Evolutionary conservation across 768 basidiomycete species (phyloP).

Genomic region (Albatrellus ellisii): DNA sequence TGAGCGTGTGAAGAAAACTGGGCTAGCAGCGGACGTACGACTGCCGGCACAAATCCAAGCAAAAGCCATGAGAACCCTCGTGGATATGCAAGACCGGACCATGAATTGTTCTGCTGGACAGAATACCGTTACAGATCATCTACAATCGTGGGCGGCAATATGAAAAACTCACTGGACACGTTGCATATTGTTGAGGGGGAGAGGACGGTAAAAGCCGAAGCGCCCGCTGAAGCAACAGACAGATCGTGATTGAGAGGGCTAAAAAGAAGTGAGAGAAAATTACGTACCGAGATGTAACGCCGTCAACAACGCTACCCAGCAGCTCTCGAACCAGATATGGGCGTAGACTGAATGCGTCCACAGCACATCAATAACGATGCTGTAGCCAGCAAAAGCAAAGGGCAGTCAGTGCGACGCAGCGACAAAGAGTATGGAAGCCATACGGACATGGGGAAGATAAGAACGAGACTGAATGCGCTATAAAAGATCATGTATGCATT

Average conservation of each 20-base stretch:
- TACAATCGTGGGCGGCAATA: not conserved
- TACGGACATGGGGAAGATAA: conserved; percentile 8
- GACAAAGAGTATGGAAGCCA: not conserved
- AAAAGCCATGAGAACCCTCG: conserved; percentile 6
- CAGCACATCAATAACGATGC: conserved; percentile 8
- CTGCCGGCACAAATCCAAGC: conserved; percentile 12
- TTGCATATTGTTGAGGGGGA: conserved; percentile 9
- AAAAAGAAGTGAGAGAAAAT: not conserved
- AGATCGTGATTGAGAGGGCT: not conserved
- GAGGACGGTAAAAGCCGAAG: conserved; percentile 4
- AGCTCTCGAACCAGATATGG: conserved; percentile 11
- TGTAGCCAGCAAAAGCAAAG: not conserved
- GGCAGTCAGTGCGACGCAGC: not conserved
- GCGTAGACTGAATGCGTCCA: conserved; percentile 1
- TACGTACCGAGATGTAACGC: conserved; percentile 9
- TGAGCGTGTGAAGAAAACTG: not conserved
- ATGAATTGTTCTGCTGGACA: conserved; percentile 3
- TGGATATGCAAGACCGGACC: conserved; percentile 7
- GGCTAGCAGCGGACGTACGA: conserved; percentile 3
- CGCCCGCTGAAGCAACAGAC: conserved; percentile 4
- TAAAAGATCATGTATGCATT: conserved; percentile 12
- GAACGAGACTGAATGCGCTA: conserved; percentile 11
- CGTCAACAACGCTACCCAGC: conserved; percentile 9
- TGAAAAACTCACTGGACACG: conserved; percentile 4
- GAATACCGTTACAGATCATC: not conserved